phyloP scores from a whole-genome alignment of 2,329 filamentous ascomycete genomes.

The Plenodomus lindquistii region DNA sequence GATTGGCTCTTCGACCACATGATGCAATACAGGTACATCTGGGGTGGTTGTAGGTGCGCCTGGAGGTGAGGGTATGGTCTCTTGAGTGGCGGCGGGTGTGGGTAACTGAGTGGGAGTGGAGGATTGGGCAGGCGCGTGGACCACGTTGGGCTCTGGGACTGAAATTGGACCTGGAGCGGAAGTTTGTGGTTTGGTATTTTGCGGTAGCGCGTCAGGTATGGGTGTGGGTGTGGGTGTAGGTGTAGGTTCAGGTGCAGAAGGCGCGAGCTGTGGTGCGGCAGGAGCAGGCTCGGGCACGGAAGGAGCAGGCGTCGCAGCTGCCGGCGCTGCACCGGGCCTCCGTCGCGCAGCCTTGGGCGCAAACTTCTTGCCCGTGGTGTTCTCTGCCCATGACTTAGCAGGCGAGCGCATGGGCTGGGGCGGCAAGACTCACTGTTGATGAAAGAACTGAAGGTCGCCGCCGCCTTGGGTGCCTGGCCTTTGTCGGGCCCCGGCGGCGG shows the following conservation, averaged over 20 bases:
- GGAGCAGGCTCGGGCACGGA: constrained; percentile 5
- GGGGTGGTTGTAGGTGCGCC: constrained; percentile 4
- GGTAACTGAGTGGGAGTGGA: constrained; percentile 20
- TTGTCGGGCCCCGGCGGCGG: constrained; percentile 19
- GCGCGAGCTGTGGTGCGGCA: constrained; percentile 12
- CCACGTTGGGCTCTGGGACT: constrained; percentile 6
- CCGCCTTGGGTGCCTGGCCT: constrained; percentile 8
- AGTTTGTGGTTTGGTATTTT: constrained; percentile 16
- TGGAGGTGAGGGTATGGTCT: constrained; percentile 7
- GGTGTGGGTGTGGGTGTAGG: not conserved
- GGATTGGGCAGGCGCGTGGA: constrained; percentile 15
- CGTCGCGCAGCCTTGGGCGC: constrained; percentile 53
- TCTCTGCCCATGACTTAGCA: constrained; percentile 32
- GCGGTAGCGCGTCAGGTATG: constrained; percentile 9
- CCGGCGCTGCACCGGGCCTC: constrained; percentile 43
- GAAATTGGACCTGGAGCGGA: not conserved
- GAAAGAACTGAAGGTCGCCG: constrained; percentile 32
- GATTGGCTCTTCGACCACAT: not conserved
- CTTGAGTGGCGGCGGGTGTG: constrained; percentile 32
- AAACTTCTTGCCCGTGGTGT: constrained; percentile 53
- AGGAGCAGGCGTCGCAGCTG: constrained; percentile 13
- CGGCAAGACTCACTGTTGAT: constrained; percentile 33
- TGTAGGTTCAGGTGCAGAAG: not conserved
- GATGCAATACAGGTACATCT: not conserved
- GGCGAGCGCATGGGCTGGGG: constrained; percentile 5